A percentile compares a stretch with the other conserved stretches of the same genome.
Evolutionary conservation across 345 rosid species (phyloP).

Genomic region (Eucalyptus marginata): DNA sequence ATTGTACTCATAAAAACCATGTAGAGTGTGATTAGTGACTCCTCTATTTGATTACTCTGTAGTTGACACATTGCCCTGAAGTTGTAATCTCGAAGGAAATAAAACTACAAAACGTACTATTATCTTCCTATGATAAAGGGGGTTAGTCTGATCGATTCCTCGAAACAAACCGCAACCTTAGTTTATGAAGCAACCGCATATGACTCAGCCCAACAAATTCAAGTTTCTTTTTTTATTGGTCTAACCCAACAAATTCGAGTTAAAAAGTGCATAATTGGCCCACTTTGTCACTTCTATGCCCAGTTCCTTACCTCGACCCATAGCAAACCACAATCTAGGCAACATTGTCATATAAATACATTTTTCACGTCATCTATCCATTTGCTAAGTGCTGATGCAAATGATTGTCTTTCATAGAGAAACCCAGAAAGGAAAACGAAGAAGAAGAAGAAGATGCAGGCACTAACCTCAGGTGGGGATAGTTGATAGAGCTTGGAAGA

Average conservation of each 20-base stretch:
- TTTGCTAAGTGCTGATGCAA: background rate
- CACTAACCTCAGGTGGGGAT: conserved; percentile 24
- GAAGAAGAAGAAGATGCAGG: background rate
- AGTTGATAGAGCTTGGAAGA: conserved; percentile 16
- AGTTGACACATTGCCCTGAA: no score
- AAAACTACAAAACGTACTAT: background rate
- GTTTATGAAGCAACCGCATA: background rate
- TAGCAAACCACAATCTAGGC: background rate
- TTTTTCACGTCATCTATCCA: background rate
- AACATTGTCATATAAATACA: background rate
- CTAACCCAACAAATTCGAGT: background rate
- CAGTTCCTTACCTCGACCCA: background rate
- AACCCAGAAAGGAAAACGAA: background rate
- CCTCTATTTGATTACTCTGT: background rate
- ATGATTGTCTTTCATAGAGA: background rate
- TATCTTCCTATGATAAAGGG: background rate
- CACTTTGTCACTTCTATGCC: background rate
- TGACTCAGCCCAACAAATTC: background rate
- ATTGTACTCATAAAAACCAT: no score
- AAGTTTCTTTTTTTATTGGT: no score
- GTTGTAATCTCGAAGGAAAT: no score
- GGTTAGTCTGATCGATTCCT: background rate
- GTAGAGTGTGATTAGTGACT: background rate
- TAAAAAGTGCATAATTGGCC: background rate
- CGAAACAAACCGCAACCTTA: background rate